These are phyloP conservation scores for Fusarium buharicum DNA, from an alignment of 2,329 filamentous ascomycete species.

Conservation along the genomic window DNA sequence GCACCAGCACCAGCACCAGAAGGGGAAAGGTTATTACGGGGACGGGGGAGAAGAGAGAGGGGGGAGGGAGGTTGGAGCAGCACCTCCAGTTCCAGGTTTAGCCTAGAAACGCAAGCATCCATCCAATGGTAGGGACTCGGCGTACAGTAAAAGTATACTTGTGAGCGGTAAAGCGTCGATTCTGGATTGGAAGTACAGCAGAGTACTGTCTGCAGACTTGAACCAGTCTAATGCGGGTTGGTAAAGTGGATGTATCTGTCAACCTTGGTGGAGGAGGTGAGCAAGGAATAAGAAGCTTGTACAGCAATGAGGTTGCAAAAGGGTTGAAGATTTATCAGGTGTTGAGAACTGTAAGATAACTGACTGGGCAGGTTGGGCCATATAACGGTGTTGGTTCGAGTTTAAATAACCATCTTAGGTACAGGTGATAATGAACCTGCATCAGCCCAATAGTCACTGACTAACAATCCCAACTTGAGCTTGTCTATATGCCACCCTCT, in stretches of 20 bases:
- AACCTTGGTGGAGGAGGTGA: constrained; percentile 17
- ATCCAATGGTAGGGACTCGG: constrained; percentile 11
- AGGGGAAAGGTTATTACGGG: constrained; percentile 11
- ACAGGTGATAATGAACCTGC: no score
- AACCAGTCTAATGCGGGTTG: constrained; percentile 16
- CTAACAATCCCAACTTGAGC: no score
- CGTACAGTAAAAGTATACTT: constrained; percentile 20
- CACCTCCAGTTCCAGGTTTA: constrained; percentile 22
- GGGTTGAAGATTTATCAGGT: neutral
- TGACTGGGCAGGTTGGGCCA: no score
- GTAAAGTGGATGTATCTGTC: constrained; percentile 17
- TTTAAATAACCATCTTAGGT: no score
- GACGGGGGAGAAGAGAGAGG: constrained; percentile 1
- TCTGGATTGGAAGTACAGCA: neutral
- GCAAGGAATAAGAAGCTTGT: neutral
- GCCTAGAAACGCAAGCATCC: constrained; percentile 15
- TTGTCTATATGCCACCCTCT: no score
- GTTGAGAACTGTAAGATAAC: neutral
- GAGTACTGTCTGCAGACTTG: neutral
- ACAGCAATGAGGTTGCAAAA: no score
- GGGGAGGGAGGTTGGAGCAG: constrained; percentile 24
- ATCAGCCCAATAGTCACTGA: no score
- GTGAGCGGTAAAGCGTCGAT: neutral
- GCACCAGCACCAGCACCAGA: constrained; percentile 12
- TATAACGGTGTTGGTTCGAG: no score